These are phyloP conservation scores for Cladorrhinum samala DNA, from an alignment of 495 filamentous ascomycete species.

Conservation along the genomic window DNA sequence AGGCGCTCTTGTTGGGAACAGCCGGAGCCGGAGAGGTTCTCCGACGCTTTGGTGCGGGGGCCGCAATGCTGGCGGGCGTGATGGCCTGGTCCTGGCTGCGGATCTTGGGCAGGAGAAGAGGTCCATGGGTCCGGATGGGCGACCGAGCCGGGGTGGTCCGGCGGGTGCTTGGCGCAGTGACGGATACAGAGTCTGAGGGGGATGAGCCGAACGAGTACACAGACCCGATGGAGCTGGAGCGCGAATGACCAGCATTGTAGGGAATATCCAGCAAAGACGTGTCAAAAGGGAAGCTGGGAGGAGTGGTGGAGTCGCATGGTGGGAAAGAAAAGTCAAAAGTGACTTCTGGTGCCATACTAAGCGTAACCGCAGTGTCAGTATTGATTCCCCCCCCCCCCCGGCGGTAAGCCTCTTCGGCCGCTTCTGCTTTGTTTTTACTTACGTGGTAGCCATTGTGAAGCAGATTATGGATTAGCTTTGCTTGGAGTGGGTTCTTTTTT, in stretches of 20 bases:
- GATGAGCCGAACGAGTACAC: slow-evolving; percentile 62
- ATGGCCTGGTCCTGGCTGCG: slow-evolving; percentile 77
- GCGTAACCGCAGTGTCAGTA: not conserved
- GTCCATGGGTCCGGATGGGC: slow-evolving; percentile 73
- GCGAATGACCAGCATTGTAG: slow-evolving; percentile 41
- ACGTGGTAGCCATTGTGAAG: slow-evolving; percentile 50
- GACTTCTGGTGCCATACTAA: slow-evolving; percentile 46
- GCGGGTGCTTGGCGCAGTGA: slow-evolving; percentile 47
- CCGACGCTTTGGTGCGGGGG: slow-evolving; percentile 35
- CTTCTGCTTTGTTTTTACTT: slow-evolving; percentile 20
- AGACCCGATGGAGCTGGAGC: slow-evolving; percentile 49
- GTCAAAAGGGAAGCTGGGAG: slow-evolving; percentile 50
- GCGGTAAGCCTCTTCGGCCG: slow-evolving; percentile 20
- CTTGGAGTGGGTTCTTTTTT: not conserved
- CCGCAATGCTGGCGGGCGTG: slow-evolving; percentile 21
- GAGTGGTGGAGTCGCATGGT: slow-evolving; percentile 40
- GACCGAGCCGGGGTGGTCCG: slow-evolving; percentile 67
- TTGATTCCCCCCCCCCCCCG: too few relatives aligned
- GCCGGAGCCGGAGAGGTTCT: slow-evolving; percentile 31
- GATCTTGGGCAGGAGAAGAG: slow-evolving; percentile 79
- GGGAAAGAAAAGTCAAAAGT: slow-evolving; percentile 49
- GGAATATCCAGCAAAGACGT: slow-evolving; percentile 46
- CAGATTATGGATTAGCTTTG: slow-evolving; percentile 34
- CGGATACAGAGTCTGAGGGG: slow-evolving; percentile 57
- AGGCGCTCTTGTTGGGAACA: slow-evolving; percentile 24